Conservation (phyloP, 495 filamentous ascomycete genomes). For the Geopyxis carbonaria region DNA sequence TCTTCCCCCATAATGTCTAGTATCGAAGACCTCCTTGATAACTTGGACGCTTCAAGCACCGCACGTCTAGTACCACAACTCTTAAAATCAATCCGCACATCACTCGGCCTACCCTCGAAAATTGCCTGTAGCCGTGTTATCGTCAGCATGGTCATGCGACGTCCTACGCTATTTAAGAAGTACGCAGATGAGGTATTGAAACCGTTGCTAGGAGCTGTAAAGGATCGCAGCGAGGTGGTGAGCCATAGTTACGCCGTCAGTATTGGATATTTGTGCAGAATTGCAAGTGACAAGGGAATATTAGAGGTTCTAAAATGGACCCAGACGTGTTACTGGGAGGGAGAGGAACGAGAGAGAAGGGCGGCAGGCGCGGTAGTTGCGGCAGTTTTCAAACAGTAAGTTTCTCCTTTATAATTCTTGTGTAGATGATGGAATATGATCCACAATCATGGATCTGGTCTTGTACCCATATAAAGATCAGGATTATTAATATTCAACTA, state of each 20-base stretch:
- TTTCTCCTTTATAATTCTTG: conserved; percentile 3
- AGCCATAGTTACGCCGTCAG: conserved; percentile 69
- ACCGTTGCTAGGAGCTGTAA: conserved; percentile 55
- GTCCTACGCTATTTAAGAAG: conserved; percentile 52
- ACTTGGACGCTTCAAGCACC: conserved; percentile 62
- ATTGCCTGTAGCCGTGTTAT: conserved; percentile 75
- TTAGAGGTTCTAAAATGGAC: conserved; percentile 48
- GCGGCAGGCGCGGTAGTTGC: conserved; percentile 61
- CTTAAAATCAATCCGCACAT: conserved; percentile 61
- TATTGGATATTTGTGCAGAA: conserved; percentile 65
- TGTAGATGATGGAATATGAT: not conserved
- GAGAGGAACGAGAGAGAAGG: conserved; percentile 56
- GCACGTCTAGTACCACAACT: conserved; percentile 50
- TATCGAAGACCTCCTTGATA: conserved; percentile 74
- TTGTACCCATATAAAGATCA: too few species aligned
- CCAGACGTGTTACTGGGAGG: conserved; percentile 56
- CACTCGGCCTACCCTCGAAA: conserved; percentile 81
- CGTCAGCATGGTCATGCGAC: conserved; percentile 67
- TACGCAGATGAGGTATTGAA: conserved; percentile 64
- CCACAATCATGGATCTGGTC: too few species aligned
- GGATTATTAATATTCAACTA: too few species aligned
- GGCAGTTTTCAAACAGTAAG: conserved; percentile 50
- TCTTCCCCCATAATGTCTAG: conserved; percentile 85
- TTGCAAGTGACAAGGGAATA: conserved; percentile 52
- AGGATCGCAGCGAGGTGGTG: conserved; percentile 84